Conservation (phyloP, 2,329 filamentous ascomycete species). For the Diaporthe sp. region DNA sequence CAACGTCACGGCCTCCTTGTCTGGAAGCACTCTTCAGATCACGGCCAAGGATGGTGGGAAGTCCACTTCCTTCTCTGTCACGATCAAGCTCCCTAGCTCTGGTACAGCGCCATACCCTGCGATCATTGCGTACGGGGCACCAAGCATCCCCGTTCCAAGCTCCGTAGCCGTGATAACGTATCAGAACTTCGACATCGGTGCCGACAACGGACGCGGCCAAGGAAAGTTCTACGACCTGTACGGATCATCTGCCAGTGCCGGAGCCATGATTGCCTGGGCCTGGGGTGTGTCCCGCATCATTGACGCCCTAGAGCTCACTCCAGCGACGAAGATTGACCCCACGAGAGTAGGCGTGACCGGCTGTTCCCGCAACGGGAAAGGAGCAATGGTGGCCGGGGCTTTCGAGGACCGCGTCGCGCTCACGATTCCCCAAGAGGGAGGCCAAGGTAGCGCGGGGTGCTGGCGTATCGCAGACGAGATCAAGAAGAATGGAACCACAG, state of each 20-base stretch:
- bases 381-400: slow-evolving; percentile 59
- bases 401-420: slow-evolving; percentile 60
- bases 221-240: slow-evolving; percentile 62
- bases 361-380: slow-evolving; percentile 63
- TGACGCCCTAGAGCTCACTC: slow-evolving; percentile 55
- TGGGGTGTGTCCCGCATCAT: slow-evolving; percentile 61
- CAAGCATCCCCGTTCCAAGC: slow-evolving; percentile 56
- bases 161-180: slow-evolving; percentile 59
- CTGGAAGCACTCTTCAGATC: slow-evolving; percentile 47
- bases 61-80: background rate
- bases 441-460: slow-evolving; percentile 59
- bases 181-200: slow-evolving; percentile 60
- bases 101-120: slow-evolving; percentile 41
- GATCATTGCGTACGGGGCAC: slow-evolving; percentile 57
- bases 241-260: slow-evolving; percentile 54
- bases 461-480: slow-evolving; percentile 55
- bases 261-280: slow-evolving; percentile 60
- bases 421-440: slow-evolving; percentile 60
- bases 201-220: slow-evolving; percentile 61
- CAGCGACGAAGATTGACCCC: slow-evolving; percentile 50
- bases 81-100: background rate
- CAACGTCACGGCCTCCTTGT: slow-evolving; percentile 46
- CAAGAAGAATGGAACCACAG: slow-evolving; percentile 62
- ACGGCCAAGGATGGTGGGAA: slow-evolving; percentile 35
- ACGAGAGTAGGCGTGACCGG: slow-evolving; percentile 56